phyloP scores from a whole-genome alignment of 1,284 basidiomycete species.

The Volvariella volvacea region DNA sequence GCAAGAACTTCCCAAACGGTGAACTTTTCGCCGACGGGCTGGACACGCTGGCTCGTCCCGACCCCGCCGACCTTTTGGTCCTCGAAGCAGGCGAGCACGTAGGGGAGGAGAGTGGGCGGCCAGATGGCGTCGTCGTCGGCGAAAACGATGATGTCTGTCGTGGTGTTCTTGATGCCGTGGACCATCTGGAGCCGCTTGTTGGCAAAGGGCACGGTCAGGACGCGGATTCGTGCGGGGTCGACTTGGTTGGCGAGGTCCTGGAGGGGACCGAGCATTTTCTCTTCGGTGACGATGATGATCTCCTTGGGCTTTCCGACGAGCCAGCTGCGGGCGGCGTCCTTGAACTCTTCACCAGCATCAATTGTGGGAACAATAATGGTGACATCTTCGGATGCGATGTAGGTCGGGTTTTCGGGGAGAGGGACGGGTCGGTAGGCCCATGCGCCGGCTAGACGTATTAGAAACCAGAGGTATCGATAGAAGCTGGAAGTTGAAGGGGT shows the following conservation, averaged over 20 bases:
- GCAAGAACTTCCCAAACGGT: conserved; percentile 93
- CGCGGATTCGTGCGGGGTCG: conserved; percentile 77
- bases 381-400: conserved; percentile 84
- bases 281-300: conserved; percentile 91
- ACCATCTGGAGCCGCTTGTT: conserved; percentile 93
- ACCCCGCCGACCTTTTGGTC: conserved; percentile 91
- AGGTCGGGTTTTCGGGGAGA: conserved; percentile 82
- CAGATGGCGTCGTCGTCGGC: conserved; percentile 94
- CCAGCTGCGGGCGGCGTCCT: conserved; percentile 88
- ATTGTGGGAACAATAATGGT: conserved; percentile 94
- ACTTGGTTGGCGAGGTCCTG: conserved; percentile 84
- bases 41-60: conserved; percentile 84
- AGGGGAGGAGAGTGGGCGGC: conserved; percentile 83
- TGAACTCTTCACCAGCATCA: conserved; percentile 91
- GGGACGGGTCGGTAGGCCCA: conserved; percentile 80
- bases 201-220: conserved; percentile 85
- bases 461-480: conserved; percentile 88
- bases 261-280: conserved; percentile 80
- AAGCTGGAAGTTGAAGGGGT: conserved; percentile 38
- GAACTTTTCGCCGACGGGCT: conserved; percentile 71
- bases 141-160: conserved; percentile 93
- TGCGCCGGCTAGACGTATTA: conserved; percentile 74
- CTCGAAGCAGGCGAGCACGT: conserved; percentile 86
- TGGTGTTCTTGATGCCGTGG: conserved; percentile 83
- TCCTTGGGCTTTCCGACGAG: conserved; percentile 86